These are phyloP conservation scores for Euptelea pleiosperma DNA, from an alignment of 164 flowering plant species.

Conservation along the genomic window DNA sequence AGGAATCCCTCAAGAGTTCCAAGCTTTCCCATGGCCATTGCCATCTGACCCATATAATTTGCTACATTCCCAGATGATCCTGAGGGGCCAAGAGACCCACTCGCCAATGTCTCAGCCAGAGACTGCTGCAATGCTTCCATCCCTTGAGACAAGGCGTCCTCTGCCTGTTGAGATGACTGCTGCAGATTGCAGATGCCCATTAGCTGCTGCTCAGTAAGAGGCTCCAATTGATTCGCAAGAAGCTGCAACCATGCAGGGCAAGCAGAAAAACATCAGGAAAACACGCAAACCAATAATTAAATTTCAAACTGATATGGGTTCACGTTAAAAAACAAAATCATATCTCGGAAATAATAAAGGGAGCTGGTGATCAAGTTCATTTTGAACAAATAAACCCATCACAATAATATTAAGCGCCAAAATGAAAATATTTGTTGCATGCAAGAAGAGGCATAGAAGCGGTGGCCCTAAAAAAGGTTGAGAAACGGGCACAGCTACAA, in stretches of 20 bases:
- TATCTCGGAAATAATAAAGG: too few species aligned
- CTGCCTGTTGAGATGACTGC: slow-evolving; percentile 86
- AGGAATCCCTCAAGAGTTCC: slow-evolving; percentile 83
- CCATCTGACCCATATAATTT: slow-evolving; percentile 96
- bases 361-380: too few species aligned
- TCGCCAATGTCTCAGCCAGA: slow-evolving; percentile 75
- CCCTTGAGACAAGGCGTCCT: slow-evolving; percentile 88
- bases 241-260: slow-evolving; percentile 56
- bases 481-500: too few species aligned
- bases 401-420: too few species aligned
- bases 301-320: background rate
- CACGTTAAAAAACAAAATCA: too few species aligned
- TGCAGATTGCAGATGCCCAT: slow-evolving; percentile 67
- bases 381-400: too few species aligned
- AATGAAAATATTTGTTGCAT: too few species aligned
- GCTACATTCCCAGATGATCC: slow-evolving; percentile 79
- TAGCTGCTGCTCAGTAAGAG: slow-evolving; percentile 78
- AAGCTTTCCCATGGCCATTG: slow-evolving; percentile 91
- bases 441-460: too few species aligned
- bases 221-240: slow-evolving; percentile 72
- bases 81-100: slow-evolving; percentile 55
- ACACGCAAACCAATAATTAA: too few species aligned
- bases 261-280: too few species aligned
- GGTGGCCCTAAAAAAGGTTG: too few species aligned
- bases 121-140: slow-evolving; percentile 91